phyloP scores from a whole-genome alignment of 2,329 filamentous ascomycete genomes.

The Lachnellula willkommii region DNA sequence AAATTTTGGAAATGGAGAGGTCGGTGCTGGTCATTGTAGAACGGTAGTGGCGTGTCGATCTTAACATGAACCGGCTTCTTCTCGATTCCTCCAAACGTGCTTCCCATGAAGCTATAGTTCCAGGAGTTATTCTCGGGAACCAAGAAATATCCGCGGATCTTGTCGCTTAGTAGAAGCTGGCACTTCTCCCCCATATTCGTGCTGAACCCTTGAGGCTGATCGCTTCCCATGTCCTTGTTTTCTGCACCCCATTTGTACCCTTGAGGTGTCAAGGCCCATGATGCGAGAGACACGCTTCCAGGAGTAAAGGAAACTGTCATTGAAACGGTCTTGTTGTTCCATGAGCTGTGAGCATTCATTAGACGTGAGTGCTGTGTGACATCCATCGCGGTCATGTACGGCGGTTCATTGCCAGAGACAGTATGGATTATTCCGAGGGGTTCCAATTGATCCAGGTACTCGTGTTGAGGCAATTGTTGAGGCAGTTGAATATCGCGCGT shows the following conservation, averaged over 20 bases:
- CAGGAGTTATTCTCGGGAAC: slow-evolving; percentile 85
- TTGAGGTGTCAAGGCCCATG: slow-evolving; percentile 85
- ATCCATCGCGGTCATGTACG: slow-evolving; percentile 93
- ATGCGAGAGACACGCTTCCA: slow-evolving; percentile 87
- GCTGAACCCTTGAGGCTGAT: slow-evolving; percentile 90
- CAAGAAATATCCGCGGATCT: slow-evolving; percentile 92
- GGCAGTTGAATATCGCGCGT: slow-evolving; percentile 88
- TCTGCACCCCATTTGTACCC: slow-evolving; percentile 97
- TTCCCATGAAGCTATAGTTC: slow-evolving; percentile 99
- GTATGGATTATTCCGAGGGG: slow-evolving; percentile 95
- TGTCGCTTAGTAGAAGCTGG: slow-evolving; percentile 86
- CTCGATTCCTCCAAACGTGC: slow-evolving; percentile 77
- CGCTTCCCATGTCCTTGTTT: slow-evolving; percentile 87
- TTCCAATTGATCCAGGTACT: slow-evolving; percentile 80
- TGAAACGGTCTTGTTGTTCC: slow-evolving; percentile 86
- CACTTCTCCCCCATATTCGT: slow-evolving; percentile 92
- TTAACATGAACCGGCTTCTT: slow-evolving; percentile 90
- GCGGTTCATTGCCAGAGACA: slow-evolving; percentile 85
- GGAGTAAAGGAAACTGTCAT: slow-evolving; percentile 96
- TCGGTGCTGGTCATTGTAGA: slow-evolving; percentile 89
- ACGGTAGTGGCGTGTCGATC: slow-evolving; percentile 82
- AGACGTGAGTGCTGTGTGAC: slow-evolving; percentile 90
- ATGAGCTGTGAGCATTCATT: slow-evolving; percentile 73
- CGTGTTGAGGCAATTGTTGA: slow-evolving; percentile 84
- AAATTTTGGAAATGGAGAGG: slow-evolving; percentile 97